These are phyloP conservation scores for Hawksworthiomyces lignivorus DNA, from an alignment of 2,329 filamentous ascomycete species.

Conservation along the genomic window DNA sequence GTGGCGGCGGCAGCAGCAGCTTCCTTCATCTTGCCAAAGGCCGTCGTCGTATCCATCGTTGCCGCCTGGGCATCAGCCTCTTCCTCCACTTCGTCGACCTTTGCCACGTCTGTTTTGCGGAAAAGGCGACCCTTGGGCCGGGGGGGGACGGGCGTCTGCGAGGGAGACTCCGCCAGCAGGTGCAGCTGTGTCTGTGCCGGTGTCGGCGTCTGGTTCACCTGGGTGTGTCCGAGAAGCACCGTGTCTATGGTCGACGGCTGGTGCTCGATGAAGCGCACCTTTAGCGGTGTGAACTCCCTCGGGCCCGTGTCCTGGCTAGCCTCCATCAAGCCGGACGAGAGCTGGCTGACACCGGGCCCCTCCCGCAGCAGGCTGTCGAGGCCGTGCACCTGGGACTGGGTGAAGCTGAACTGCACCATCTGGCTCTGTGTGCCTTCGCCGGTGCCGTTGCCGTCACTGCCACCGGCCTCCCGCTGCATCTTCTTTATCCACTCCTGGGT, in stretches of 20 bases:
- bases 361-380: conserved; percentile 49
- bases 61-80: conserved; percentile 14
- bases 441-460: conserved; percentile 17
- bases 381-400: conserved; percentile 52
- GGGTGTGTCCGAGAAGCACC: conserved; percentile 46
- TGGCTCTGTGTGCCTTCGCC: conserved; percentile 20
- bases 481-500: conserved; percentile 26
- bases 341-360: conserved; percentile 44
- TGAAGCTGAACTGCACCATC: conserved; percentile 47
- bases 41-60: conserved; percentile 11
- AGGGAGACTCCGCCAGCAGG: background rate
- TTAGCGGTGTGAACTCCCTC: conserved; percentile 63
- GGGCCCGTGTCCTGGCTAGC: conserved; percentile 78
- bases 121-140: conserved; percentile 51
- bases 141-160: conserved; percentile 19
- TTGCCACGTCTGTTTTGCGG: conserved; percentile 33
- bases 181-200: conserved; percentile 28
- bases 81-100: conserved; percentile 32
- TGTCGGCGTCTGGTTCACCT: conserved; percentile 1
- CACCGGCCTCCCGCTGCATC: conserved; percentile 4
- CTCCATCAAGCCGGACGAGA: conserved; percentile 63
- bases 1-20: conserved; percentile 24
- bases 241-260: conserved; percentile 67
- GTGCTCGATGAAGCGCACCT: conserved; percentile 55
- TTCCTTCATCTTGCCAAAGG: conserved; percentile 26